These are phyloP conservation scores for Solanum piurae DNA, from an alignment of 257 asterid genomes.

Conservation along the genomic window DNA sequence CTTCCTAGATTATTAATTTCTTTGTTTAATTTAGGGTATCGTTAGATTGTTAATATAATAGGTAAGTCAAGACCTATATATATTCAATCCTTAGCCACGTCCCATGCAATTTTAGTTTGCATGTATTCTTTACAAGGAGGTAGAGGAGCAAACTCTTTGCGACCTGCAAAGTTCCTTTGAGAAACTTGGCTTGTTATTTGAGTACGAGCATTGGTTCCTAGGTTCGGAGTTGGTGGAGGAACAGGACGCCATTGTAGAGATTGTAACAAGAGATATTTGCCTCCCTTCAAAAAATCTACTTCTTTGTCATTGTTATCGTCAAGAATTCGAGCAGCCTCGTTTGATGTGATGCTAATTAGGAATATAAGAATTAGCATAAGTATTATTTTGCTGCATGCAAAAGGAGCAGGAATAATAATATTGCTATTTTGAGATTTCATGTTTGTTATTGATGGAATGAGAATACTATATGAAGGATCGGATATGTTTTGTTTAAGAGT, in stretches of 20 bases:
- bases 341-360: neutral
- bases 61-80: neutral
- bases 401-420: no score
- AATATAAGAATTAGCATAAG: neutral
- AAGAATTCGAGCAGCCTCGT: neutral
- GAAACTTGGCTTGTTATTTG: neutral
- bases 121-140: neutral
- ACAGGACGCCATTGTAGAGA: neutral
- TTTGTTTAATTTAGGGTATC: neutral
- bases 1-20: neutral
- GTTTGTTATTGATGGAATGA: neutral
- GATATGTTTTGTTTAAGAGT: neutral
- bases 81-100: neutral
- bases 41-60: neutral
- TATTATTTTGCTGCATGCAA: neutral
- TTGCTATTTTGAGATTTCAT: neutral
- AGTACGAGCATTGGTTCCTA: neutral
- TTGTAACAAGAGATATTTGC: neutral
- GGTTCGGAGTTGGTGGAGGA: neutral
- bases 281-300: neutral
- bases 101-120: neutral
- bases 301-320: neutral
- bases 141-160: neutral
- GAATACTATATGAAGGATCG: neutral
- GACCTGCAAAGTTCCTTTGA: neutral